Base-by-base conservation (phyloP, 2,329 filamentous ascomycete genomes). In the Beauveria rudraprayagi region DNA sequence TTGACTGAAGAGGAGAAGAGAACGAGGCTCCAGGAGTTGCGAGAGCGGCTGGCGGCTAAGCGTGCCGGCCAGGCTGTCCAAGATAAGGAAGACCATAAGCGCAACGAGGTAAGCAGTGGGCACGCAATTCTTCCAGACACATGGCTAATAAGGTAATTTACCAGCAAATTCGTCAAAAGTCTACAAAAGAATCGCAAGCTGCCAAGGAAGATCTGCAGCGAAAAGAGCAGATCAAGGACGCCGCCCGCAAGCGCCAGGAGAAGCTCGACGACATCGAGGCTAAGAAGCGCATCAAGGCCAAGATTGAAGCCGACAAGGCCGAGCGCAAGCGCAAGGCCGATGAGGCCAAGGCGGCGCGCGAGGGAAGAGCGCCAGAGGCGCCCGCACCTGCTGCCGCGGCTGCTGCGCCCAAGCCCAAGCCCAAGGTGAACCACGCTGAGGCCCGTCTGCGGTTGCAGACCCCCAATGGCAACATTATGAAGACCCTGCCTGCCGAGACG, bases 221-320 rank as follows among this genome's bases (percentile, higher is more conserved):
- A 69, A 94, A 96, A 73, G 90, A 97, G 77, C 91, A 91, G 71
- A 84, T 97, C 71, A 96, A 97, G 75, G 91, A 96, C 67, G 92
- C 91, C 0, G 87, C 87, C 57, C 84, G 86, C 68, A 97, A 97
- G 79, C 87, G 88, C 60, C 84, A 88, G 69, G 94, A 99, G 78
- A 97, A 97, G 78, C 78, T 84, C 47, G 91, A 89, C 17, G 94
- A 97, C 58, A 74, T 88, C 9, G 91, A 91, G 48, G 93, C 91
- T 11, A 94, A 93, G 80, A 90, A 88, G 75, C 85, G 90, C 41
- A 93, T 97, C 73, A 88, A 92, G 76, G 92, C 91, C 61, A 92
- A 92, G 81, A 96, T 99, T 65, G 92, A 94, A 67, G 92, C 90
- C 16, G 92, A 97, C 77, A 97, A 95, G 79, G 89, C 91, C 67